Percentiles rank a stretch among this genome's conserved stretches.
Evolutionary conservation across 768 basidiomycete species (phyloP).

Genomic region (Sistotremastrum suecicum): DNA sequence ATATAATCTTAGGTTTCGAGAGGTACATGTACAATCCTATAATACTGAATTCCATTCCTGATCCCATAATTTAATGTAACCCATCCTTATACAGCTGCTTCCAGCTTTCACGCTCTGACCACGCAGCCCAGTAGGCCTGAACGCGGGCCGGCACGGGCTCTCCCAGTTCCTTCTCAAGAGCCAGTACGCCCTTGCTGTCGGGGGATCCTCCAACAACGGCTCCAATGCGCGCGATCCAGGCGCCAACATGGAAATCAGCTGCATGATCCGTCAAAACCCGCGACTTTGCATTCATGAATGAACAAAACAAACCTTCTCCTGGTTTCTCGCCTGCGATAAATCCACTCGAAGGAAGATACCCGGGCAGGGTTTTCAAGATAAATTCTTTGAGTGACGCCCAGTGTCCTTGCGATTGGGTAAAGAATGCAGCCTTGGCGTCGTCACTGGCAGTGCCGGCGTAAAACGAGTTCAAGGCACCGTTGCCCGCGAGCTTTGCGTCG

Average conservation of each 20-base stretch:
- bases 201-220: slow-evolving; percentile 22
- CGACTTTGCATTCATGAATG: too few relatives aligned
- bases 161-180: slow-evolving; percentile 26
- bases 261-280: too few relatives aligned
- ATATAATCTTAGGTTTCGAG: too few relatives aligned
- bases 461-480: slow-evolving; percentile 27
- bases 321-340: slow-evolving; percentile 35
- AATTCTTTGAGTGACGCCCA: slow-evolving; percentile 24
- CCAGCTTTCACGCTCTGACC: slow-evolving; percentile 32
- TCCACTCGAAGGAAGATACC: slow-evolving; percentile 24
- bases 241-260: slow-evolving; percentile 40
- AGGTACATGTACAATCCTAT: too few relatives aligned
- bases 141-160: slow-evolving; percentile 24
- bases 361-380: slow-evolving; percentile 26
- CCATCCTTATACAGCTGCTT: slow-evolving; percentile 26
- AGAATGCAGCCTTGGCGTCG: slow-evolving; percentile 24
- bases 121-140: slow-evolving; percentile 28
- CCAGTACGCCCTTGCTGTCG: slow-evolving; percentile 22
- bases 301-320: slow-evolving; percentile 17
- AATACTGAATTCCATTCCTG: too few relatives aligned
- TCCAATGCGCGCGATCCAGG: slow-evolving; percentile 37
- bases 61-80: slow-evolving; percentile 22
- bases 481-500: slow-evolving; percentile 24
- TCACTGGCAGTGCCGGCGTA: slow-evolving; percentile 25
- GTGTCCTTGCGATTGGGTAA: slow-evolving; percentile 22